Evolutionary conservation across 2,329 filamentous ascomycete genomes (phyloP).

Genomic region (Fusarium albosuccineum): DNA sequence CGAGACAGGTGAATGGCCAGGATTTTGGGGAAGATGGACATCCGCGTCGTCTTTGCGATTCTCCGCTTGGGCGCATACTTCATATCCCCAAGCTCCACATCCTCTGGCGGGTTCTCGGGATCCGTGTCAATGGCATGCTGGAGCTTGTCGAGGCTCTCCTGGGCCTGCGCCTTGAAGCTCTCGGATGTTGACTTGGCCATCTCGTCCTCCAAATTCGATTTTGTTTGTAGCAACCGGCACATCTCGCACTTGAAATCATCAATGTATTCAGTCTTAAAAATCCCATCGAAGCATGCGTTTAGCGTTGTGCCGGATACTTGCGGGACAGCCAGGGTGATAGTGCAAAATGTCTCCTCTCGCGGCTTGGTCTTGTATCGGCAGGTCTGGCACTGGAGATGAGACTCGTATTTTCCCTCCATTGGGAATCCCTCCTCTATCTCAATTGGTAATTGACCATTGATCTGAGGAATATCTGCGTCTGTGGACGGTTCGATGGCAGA

Average conservation of each 20-base stretch:
- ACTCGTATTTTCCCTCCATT: conserved; percentile 91
- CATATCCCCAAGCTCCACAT: conserved; percentile 79
- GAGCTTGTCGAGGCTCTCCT: conserved; percentile 73
- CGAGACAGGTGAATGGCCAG: conserved; percentile 92
- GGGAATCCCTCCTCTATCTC: conserved; percentile 82
- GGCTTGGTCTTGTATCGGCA: conserved; percentile 92
- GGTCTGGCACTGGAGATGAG: conserved; percentile 92
- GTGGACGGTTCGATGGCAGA: conserved; percentile 44
- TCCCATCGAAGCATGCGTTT: conserved; percentile 89
- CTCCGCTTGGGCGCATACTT: conserved; percentile 82
- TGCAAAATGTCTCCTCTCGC: conserved; percentile 87
- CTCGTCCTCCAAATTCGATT: conserved; percentile 73
- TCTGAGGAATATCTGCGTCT: conserved; percentile 36
- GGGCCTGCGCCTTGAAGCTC: conserved; percentile 63
- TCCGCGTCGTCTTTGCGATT: conserved; percentile 89
- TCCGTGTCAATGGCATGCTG: conserved; percentile 79
- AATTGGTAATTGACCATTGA: conserved; percentile 44
- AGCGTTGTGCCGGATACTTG: conserved; percentile 84
- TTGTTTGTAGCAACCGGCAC: conserved; percentile 87
- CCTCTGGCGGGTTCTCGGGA: conserved; percentile 81
- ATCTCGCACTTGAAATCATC: conserved; percentile 97
- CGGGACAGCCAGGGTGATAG: conserved; percentile 91
- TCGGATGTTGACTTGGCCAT: conserved; percentile 67
- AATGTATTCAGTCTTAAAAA: conserved; percentile 95
- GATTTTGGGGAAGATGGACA: conserved; percentile 89